Evolutionary conservation across 2,329 filamentous ascomycete genomes (phyloP).

Genomic region (Meredithiella fracta): DNA sequence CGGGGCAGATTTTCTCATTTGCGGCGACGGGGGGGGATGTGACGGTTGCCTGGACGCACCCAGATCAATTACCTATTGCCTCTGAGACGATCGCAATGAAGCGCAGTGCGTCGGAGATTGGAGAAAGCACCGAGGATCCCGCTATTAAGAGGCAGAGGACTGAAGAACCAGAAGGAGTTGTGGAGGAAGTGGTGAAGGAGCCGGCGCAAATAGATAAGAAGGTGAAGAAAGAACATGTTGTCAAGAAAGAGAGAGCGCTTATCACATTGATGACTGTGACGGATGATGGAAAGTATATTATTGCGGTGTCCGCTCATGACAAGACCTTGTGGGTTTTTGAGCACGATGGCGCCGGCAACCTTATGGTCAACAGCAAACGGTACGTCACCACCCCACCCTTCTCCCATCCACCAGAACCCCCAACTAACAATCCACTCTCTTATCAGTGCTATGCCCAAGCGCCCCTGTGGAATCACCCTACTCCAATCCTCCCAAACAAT

Average conservation of each 20-base stretch:
- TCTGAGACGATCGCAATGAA: constrained; percentile 15
- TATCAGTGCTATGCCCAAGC: constrained; percentile 67
- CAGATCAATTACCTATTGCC: constrained; percentile 23
- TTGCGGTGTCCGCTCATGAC: constrained; percentile 77
- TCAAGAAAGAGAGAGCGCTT: constrained; percentile 39
- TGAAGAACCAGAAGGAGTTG: constrained; percentile 25
- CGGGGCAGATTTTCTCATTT: constrained; percentile 54
- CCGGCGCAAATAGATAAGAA: constrained; percentile 15
- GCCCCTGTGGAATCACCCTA: constrained; percentile 60
- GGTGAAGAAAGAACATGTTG: constrained; percentile 19
- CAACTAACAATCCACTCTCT: background rate
- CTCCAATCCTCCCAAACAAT: constrained; percentile 56
- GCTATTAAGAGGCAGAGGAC: constrained; percentile 13
- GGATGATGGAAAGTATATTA: constrained; percentile 46
- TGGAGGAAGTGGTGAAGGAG: constrained; percentile 24
- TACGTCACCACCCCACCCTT: constrained; percentile 21
- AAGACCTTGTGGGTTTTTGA: constrained; percentile 76
- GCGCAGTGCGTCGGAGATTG: constrained; percentile 17
- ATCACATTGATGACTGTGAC: constrained; percentile 54
- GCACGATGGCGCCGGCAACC: constrained; percentile 40
- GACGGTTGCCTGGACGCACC: constrained; percentile 45
- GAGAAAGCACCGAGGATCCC: constrained; percentile 17
- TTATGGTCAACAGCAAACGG: constrained; percentile 59
- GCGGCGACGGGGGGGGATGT: constrained; percentile 38
- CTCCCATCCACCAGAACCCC: background rate